Base-by-base conservation (phyloP, 352 stramenopile species). In the Phytophthora colocasiae region DNA sequence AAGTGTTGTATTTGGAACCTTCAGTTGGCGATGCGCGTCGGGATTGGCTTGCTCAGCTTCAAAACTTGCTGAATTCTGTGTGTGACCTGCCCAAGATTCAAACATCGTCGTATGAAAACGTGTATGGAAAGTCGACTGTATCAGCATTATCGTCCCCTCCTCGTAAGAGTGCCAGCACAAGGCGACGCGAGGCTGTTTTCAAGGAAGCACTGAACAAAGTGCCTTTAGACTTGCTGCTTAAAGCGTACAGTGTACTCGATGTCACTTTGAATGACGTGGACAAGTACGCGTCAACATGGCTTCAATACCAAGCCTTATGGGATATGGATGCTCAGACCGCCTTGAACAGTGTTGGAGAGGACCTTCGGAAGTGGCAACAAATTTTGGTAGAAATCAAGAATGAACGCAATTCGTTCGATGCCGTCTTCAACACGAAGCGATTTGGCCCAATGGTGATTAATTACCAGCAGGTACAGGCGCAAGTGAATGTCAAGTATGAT, bases 271-370 rank as follows among this genome's bases (percentile, higher is more conserved):
- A 80, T 26, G 86, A 98, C 52, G 86, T 98, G 27, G 83, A 96
- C 46, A 73, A 81, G 5, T 99, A 99, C 81, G 92, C 98, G 14
- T 82, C 87, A 27, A 93, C 91, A 32, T 99, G 98, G 98, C 74
- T 99, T 29, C 95, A 98, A 56, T 99, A 99, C 70, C 97, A 99
- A 75, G 96, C 92, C 19, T 74, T 99, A 34, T 99, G 98, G 98
- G 97, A 99, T 74, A 97, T 99, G 76, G 95, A 98, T 75, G 93
- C 98, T 15, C 82, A 95, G 58, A 91, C 96, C 49, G 95, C 99
- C 10, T 91, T 98, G 43, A 89, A 89, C 26, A 83, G 77, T 19
- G 83, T 99, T 34, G 97, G 95, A 19, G 90, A 96, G 34, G 96
- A 99, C 71, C 81, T 99, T 36, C 85, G 81, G 11, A 96, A 98